Conservation (phyloP, 306 rosid species). For the Trifolium fragiferum region DNA sequence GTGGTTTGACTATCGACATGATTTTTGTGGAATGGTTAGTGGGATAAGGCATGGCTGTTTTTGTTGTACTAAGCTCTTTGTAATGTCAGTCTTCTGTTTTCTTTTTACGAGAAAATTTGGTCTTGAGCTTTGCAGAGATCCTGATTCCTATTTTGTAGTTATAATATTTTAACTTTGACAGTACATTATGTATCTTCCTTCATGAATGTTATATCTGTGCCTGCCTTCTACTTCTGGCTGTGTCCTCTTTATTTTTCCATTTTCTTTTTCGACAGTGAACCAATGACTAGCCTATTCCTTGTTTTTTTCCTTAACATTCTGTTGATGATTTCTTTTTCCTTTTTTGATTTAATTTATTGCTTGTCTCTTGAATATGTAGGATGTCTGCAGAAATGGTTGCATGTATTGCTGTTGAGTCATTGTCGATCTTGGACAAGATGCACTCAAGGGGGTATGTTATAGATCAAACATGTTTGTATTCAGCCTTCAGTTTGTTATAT, state of each 20-base stretch:
- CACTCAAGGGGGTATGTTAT: constrained; percentile 82
- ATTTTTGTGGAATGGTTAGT: background rate
- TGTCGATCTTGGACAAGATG: constrained; percentile 94
- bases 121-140: constrained; percentile 12
- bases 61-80: background rate
- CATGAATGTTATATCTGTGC: background rate
- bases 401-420: constrained; percentile 92
- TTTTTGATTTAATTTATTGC: background rate
- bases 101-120: background rate
- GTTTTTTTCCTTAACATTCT: constrained; percentile 19
- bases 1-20: constrained; percentile 7
- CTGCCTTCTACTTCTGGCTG: background rate
- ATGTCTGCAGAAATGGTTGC: constrained; percentile 96
- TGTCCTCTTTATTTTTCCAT: background rate
- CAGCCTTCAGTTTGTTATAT: background rate
- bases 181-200: background rate
- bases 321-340: constrained; percentile 4
- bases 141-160: constrained; percentile 7
- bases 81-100: background rate
- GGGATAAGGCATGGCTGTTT: background rate
- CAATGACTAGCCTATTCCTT: constrained; percentile 7
- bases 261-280: constrained; percentile 5
- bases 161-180: background rate
- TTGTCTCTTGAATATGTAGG: constrained; percentile 49
- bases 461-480: background rate